Conservation (phyloP, 75 land plant species). For the Ceratopteris richardii region DNA sequence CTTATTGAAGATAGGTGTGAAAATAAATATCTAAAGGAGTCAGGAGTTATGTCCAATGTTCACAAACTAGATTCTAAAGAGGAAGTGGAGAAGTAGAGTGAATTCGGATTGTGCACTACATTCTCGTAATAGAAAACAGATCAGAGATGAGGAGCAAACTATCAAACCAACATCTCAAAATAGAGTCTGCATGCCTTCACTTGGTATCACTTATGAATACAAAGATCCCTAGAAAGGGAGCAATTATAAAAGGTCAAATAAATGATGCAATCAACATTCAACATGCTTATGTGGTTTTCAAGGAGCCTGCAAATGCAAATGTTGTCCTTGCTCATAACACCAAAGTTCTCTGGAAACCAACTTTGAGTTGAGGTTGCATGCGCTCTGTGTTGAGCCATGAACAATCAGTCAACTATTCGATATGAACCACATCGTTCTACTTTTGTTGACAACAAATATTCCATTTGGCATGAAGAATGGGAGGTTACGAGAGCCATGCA, state of each 20-base stretch:
- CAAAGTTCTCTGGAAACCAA: too few species aligned
- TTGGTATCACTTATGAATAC: conserved; percentile 69
- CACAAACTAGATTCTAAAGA: conserved; percentile 15
- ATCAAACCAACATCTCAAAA: conserved; percentile 11
- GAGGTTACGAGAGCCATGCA: too few species aligned
- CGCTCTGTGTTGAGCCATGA: too few species aligned
- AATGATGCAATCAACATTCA: conserved; percentile 56
- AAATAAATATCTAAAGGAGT: conserved; percentile 10
- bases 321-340: too few species aligned
- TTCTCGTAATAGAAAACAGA: conserved; percentile 28
- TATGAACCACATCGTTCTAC: too few species aligned
- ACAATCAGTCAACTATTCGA: too few species aligned
- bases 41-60: conserved; percentile 1
- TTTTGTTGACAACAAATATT: too few species aligned
- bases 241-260: conserved; percentile 56
- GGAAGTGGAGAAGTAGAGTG: conserved; percentile 3
- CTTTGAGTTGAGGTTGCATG: too few species aligned
- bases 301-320: too few species aligned
- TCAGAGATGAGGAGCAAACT: conserved; percentile 23
- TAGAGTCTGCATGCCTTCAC: conserved; percentile 83
- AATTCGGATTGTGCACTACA: background rate
- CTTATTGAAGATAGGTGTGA: conserved; percentile 19
- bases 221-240: conserved; percentile 75
- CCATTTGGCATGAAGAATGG: too few species aligned
- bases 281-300: too few species aligned